phyloP scores from a whole-genome alignment of 345 rosid genomes.

The Chamaenerion angustifolium region DNA sequence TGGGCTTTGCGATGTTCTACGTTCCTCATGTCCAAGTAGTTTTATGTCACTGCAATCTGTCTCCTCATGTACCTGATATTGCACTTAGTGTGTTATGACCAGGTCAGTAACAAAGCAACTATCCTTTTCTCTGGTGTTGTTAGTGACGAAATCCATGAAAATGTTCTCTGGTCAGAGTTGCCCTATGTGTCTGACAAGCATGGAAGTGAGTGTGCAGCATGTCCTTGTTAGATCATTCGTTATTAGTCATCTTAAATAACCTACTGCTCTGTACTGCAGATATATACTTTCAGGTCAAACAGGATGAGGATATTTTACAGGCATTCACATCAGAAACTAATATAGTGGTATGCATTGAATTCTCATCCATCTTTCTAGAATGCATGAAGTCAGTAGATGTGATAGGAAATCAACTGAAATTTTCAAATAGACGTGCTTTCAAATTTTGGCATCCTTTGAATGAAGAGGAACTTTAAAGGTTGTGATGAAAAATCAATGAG shows the following conservation, averaged over 20 bases:
- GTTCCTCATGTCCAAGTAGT: no score
- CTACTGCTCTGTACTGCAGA: slow-evolving; percentile 27
- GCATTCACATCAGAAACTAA: slow-evolving; percentile 48
- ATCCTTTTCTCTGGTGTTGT: slow-evolving; percentile 51
- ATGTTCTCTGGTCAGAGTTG: slow-evolving; percentile 74
- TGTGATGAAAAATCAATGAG: no score
- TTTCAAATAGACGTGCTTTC: no score
- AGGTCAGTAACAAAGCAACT: slow-evolving; percentile 83
- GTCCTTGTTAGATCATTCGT: slow-evolving; percentile 6
- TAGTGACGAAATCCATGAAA: slow-evolving; percentile 55
- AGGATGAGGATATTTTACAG: slow-evolving; percentile 68
- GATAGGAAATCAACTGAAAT: no score
- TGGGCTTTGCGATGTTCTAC: no score
- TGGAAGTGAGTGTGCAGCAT: slow-evolving; percentile 50
- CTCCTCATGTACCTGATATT: slow-evolving; percentile 27
- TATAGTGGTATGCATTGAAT: slow-evolving; percentile 51
- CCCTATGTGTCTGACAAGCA: slow-evolving; percentile 70
- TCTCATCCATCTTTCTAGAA: background rate
- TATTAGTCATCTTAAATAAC: slow-evolving; percentile 1
- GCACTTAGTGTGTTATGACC: slow-evolving; percentile 43
- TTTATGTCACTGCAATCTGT: background rate
- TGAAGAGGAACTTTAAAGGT: no score
- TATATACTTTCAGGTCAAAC: slow-evolving; percentile 70
- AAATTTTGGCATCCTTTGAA: no score
- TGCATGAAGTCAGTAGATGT: background rate